phyloP scores from a whole-genome alignment of 306 rosid species.

The Vigna reflexopilosa region DNA sequence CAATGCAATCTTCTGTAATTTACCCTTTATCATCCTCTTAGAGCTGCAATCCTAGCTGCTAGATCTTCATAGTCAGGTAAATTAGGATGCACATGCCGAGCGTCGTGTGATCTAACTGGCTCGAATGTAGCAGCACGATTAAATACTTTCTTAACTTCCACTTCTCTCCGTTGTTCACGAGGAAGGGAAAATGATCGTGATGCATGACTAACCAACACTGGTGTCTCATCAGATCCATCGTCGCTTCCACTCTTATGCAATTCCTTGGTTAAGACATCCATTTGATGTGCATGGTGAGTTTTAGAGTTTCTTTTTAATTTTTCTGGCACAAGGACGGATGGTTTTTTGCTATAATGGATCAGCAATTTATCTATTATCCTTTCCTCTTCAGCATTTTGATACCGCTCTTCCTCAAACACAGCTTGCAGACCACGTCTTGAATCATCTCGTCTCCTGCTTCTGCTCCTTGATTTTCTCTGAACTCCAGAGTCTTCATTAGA shows the following conservation, averaged over 20 bases:
- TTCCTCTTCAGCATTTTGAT: slow-evolving; percentile 75
- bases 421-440: slow-evolving; percentile 72
- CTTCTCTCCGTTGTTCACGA: slow-evolving; percentile 54
- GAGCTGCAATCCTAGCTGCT: slow-evolving; percentile 83
- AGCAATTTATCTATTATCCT: slow-evolving; percentile 79
- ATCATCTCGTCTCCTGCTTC: slow-evolving; percentile 80
- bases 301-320: slow-evolving; percentile 62
- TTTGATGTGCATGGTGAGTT: slow-evolving; percentile 52
- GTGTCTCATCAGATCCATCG: slow-evolving; percentile 52
- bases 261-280: slow-evolving; percentile 46
- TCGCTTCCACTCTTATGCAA: slow-evolving; percentile 47
- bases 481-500: slow-evolving; percentile 54
- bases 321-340: slow-evolving; percentile 61
- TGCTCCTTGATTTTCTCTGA: slow-evolving; percentile 70
- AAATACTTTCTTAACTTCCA: slow-evolving; percentile 65
- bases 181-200: slow-evolving; percentile 87
- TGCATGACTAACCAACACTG: slow-evolving; percentile 49
- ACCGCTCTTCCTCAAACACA: slow-evolving; percentile 70
- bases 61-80: slow-evolving; percentile 91
- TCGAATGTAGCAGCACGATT: slow-evolving; percentile 82
- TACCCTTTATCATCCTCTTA: slow-evolving; percentile 64
- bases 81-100: slow-evolving; percentile 92
- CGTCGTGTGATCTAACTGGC: slow-evolving; percentile 60
- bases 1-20: too few species aligned
- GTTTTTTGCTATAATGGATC: slow-evolving; percentile 84